These are phyloP conservation scores for Kodamaea neixiangensis DNA, from an alignment of 805 yeast genomes.

Conservation along the genomic window DNA sequence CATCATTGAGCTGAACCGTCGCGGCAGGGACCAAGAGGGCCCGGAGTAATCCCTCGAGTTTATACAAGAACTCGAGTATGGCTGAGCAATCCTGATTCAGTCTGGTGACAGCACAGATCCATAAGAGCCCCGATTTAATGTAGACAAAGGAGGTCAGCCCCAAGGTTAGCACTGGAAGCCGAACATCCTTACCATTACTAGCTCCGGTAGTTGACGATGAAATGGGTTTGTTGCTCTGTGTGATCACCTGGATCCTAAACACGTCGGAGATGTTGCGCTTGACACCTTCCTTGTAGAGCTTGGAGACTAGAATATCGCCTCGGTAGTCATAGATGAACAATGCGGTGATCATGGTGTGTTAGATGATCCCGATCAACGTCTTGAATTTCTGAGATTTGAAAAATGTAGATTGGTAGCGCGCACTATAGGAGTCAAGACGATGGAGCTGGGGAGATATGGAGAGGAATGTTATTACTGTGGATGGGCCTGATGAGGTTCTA, in stretches of 20 bases:
- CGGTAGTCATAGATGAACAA: constrained; percentile 73
- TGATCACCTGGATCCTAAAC: constrained; percentile 88
- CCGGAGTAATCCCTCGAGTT: constrained; percentile 55
- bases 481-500: too few relatives aligned
- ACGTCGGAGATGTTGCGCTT: constrained; percentile 81
- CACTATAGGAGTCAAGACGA: not conserved
- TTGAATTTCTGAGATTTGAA: not conserved
- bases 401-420: not conserved
- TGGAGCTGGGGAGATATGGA: too few relatives aligned
- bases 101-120: constrained; percentile 88
- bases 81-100: constrained; percentile 83
- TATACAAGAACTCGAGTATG: constrained; percentile 76
- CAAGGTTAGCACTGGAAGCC: constrained; percentile 62
- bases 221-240: constrained; percentile 40
- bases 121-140: constrained; percentile 60
- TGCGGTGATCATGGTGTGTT: constrained; percentile 73
- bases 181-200: constrained; percentile 22
- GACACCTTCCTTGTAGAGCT: constrained; percentile 71
- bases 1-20: constrained; percentile 25
- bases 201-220: constrained; percentile 17
- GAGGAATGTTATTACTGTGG: too few relatives aligned
- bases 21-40: constrained; percentile 20
- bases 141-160: constrained; percentile 93
- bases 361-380: not conserved
- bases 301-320: constrained; percentile 82